Conservation (phyloP, 106 monocot genomes). For the Posidonia australis region DNA sequence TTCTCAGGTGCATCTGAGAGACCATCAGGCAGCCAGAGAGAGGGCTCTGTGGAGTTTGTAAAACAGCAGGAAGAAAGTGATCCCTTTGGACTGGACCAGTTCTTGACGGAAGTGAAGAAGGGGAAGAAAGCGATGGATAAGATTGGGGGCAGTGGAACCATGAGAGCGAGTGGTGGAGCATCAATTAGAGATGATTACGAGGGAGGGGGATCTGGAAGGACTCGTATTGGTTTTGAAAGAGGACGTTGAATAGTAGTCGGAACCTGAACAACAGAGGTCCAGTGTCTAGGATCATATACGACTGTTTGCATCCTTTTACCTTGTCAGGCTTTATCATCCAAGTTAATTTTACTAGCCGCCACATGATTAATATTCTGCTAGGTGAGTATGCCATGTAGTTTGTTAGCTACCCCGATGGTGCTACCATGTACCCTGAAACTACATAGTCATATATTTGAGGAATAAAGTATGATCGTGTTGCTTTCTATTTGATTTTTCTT, state of each 20-base stretch:
- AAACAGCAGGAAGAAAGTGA: slow-evolving; percentile 82
- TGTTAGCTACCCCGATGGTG: no score
- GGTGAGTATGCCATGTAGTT: no score
- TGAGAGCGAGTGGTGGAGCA: slow-evolving; percentile 91
- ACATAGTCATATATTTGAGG: no score
- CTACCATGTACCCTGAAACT: no score
- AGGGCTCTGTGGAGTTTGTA: slow-evolving; percentile 85
- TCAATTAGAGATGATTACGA: slow-evolving; percentile 75
- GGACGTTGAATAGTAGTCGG: slow-evolving; percentile 29
- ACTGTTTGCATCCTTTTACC: no score
- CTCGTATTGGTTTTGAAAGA: slow-evolving; percentile 62
- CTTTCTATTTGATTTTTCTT: no score
- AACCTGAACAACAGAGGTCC: not conserved
- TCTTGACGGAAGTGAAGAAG: slow-evolving; percentile 97
- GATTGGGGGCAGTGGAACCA: slow-evolving; percentile 90
- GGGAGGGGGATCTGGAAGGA: slow-evolving; percentile 87
- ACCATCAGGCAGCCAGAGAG: slow-evolving; percentile 65
- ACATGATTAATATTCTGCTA: no score
- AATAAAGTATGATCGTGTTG: no score
- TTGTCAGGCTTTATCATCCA: no score
- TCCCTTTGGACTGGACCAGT: slow-evolving; percentile 90
- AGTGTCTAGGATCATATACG: no score
- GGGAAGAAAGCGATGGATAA: slow-evolving; percentile 96
- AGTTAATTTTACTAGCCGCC: no score
- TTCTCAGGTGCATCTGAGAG: slow-evolving; percentile 74